Evolutionary conservation across 129 eudicot genomes (phyloP).

Genomic region (Helichrysum umbraculigerum): DNA sequence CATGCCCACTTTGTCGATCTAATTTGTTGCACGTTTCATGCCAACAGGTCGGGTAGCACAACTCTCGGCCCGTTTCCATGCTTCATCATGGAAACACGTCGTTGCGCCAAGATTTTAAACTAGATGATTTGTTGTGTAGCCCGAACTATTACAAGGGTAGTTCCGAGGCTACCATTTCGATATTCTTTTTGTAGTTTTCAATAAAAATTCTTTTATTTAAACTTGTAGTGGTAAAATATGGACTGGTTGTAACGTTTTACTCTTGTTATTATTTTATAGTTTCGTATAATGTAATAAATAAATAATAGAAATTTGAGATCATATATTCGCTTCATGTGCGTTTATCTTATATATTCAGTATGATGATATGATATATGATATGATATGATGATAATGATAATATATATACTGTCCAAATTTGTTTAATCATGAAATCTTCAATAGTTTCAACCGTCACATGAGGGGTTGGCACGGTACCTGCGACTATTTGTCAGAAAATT

Average conservation of each 20-base stretch:
- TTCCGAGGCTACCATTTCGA: constrained; percentile 20
- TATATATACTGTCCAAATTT: no score
- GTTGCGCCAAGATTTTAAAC: background rate
- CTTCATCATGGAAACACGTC: no score
- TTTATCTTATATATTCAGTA: background rate
- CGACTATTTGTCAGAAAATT: no score
- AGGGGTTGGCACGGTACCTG: no score
- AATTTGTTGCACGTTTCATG: constrained; percentile 31
- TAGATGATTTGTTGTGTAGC: constrained; percentile 22
- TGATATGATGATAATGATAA: no score
- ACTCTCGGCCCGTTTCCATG: background rate
- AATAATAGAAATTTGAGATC: background rate
- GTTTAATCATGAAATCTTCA: no score
- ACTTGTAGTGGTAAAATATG: background rate
- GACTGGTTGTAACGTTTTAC: background rate
- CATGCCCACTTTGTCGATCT: constrained; percentile 69
- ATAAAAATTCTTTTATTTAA: background rate
- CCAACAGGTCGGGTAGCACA: constrained; percentile 5
- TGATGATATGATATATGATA: no score
- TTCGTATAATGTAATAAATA: background rate
- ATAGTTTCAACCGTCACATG: no score
- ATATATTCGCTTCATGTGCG: background rate
- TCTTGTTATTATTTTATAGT: background rate
- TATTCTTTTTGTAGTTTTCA: background rate
- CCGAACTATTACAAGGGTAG: background rate